Conservation (phyloP, 106 monocot genomes). For the Allium sativum region DNA sequence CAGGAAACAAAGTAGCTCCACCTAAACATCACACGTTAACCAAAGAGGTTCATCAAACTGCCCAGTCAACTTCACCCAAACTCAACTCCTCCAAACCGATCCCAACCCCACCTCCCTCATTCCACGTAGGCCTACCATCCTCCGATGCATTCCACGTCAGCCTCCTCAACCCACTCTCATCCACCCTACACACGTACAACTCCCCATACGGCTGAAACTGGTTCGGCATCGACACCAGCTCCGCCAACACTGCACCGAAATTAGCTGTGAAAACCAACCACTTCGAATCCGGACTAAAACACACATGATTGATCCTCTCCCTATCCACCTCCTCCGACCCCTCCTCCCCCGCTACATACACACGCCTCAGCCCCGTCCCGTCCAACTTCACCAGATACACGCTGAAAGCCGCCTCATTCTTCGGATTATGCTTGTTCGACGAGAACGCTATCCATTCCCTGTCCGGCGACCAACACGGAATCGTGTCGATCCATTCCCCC, state of each 20-base stretch:
- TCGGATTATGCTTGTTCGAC: slow-evolving; percentile 64
- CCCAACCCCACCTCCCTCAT: neutral
- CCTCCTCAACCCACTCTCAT: slow-evolving; percentile 45
- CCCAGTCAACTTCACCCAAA: slow-evolving; percentile 35
- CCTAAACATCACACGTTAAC: slow-evolving; percentile 30
- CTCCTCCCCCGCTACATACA: slow-evolving; percentile 35
- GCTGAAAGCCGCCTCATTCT: slow-evolving; percentile 28
- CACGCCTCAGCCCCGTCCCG: slow-evolving; percentile 41
- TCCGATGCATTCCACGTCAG: slow-evolving; percentile 70
- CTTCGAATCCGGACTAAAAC: slow-evolving; percentile 52
- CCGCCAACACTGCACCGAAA: slow-evolving; percentile 43
- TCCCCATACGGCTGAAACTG: slow-evolving; percentile 93
- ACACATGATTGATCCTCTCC: slow-evolving; percentile 81
- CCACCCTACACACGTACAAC: slow-evolving; percentile 39
- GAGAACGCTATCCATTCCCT: slow-evolving; percentile 82
- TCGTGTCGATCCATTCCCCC: slow-evolving; percentile 85
- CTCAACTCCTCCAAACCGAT: slow-evolving; percentile 18
- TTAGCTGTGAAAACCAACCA: slow-evolving; percentile 55
- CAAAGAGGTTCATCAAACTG: slow-evolving; percentile 43
- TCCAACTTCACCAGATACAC: slow-evolving; percentile 56
- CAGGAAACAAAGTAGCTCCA: too few relatives aligned
- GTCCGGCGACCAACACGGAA: slow-evolving; percentile 88
- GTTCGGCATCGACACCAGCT: slow-evolving; percentile 58
- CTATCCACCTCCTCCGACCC: slow-evolving; percentile 26
- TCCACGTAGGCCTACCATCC: slow-evolving; percentile 86